Conservation (phyloP, 306 rosid species). For the Argentina anserina region DNA sequence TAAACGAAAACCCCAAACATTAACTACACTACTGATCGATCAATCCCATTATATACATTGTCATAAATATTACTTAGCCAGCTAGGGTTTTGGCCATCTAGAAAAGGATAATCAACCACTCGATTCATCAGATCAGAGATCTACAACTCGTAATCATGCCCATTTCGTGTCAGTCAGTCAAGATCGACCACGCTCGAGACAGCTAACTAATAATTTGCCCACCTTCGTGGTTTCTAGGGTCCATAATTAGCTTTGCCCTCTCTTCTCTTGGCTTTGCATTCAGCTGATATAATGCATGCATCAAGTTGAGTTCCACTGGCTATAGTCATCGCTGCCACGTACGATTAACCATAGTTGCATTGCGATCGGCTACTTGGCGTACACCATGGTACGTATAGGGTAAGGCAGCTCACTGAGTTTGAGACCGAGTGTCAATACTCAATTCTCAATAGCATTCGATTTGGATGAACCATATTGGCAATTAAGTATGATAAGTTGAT, state of each 20-base stretch:
- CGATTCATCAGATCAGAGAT: background rate
- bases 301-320: too few relatives aligned
- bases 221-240: background rate
- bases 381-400: too few relatives aligned
- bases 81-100: background rate
- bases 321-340: background rate
- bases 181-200: background rate
- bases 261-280: background rate
- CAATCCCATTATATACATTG: background rate
- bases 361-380: too few relatives aligned
- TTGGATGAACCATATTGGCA: background rate
- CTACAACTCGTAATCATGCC: slow-evolving; percentile 16
- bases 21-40: background rate
- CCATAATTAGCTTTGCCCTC: background rate
- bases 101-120: slow-evolving; percentile 4
- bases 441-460: background rate
- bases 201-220: background rate
- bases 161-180: slow-evolving; percentile 8
- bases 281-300: background rate
- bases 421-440: too few relatives aligned
- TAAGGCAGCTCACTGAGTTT: too few relatives aligned
- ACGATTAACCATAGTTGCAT: background rate
- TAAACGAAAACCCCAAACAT: background rate
- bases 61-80: background rate
- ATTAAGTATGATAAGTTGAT: background rate